Conservation (phyloP, 495 filamentous ascomycete genomes). For the Penicillium simplicissimum region DNA sequence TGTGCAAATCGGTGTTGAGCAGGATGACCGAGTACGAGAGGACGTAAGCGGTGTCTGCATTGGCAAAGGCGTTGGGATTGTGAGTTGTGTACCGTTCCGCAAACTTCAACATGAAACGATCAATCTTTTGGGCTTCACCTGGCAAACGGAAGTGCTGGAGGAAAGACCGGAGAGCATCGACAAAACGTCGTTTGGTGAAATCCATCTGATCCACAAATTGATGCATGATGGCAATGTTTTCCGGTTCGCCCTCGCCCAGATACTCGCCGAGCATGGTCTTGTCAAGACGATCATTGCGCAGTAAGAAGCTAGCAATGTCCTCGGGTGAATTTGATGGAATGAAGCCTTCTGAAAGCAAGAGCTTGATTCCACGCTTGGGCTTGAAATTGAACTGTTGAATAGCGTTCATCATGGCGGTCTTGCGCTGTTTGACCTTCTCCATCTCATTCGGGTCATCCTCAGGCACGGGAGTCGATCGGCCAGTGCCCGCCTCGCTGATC, state of each 20-base stretch:
- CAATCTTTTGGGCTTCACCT: constrained; percentile 98
- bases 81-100: constrained; percentile 91
- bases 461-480: constrained; percentile 69
- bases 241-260: constrained; percentile 86
- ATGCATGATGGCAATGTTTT: constrained; percentile 97
- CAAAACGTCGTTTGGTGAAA: constrained; percentile 89
- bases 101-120: constrained; percentile 99
- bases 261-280: constrained; percentile 94
- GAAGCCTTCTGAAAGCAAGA: constrained; percentile 79
- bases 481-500: constrained; percentile 58
- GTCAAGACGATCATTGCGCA: constrained; percentile 73
- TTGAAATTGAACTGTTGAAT: constrained; percentile 98
- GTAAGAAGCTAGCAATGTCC: constrained; percentile 82
- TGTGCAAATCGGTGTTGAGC: constrained; percentile 96
- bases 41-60: constrained; percentile 96
- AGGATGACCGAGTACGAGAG: constrained; percentile 95
- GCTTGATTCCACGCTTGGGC: constrained; percentile 89
- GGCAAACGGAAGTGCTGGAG: constrained; percentile 93
- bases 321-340: constrained; percentile 72
- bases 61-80: constrained; percentile 96
- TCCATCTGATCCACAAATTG: constrained; percentile 96
- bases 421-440: constrained; percentile 89
- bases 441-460: constrained; percentile 91
- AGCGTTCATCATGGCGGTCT: constrained; percentile 86
- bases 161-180: constrained; percentile 87